Evolutionary conservation across 768 basidiomycete species (phyloP).

Genomic region (Boletales sp.): DNA sequence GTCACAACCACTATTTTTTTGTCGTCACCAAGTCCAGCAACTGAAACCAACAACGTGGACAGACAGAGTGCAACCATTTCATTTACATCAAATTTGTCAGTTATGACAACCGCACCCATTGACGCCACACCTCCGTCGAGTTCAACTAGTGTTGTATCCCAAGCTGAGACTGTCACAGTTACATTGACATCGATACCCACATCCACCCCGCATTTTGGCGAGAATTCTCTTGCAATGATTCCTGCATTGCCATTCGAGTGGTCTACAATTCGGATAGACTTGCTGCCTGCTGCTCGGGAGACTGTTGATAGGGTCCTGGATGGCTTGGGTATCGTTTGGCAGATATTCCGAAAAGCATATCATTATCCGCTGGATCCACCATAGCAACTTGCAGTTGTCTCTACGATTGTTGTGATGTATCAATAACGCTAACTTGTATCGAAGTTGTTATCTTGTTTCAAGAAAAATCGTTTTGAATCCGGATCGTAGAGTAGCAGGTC

Average conservation of each 20-base stretch:
- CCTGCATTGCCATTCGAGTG: slow-evolving; percentile 26
- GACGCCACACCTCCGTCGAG: slow-evolving; percentile 1
- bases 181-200: slow-evolving; percentile 11
- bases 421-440: neutral
- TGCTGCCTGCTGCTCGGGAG: slow-evolving; percentile 22
- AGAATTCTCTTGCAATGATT: slow-evolving; percentile 19
- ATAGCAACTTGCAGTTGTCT: slow-evolving; percentile 3
- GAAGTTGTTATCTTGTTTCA: too few relatives aligned
- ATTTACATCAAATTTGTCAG: slow-evolving; percentile 6
- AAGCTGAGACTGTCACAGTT: slow-evolving; percentile 8
- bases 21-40: slow-evolving; percentile 4
- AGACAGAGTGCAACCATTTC: slow-evolving; percentile 2
- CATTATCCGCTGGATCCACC: slow-evolving; percentile 35
- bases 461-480: too few relatives aligned
- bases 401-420: slow-evolving; percentile 15
- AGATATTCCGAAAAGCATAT: slow-evolving; percentile 28
- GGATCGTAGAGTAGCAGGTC: too few relatives aligned
- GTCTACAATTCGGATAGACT: slow-evolving; percentile 23
- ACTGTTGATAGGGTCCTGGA: slow-evolving; percentile 25
- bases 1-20: slow-evolving; percentile 27
- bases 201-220: slow-evolving; percentile 6
- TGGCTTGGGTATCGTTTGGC: slow-evolving; percentile 28
- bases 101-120: slow-evolving; percentile 5
- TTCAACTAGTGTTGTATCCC: slow-evolving; percentile 10
- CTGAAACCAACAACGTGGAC: neutral